Base-by-base conservation (phyloP, 2,329 filamentous ascomycete genomes). In the Colletotrichum tropicale region DNA sequence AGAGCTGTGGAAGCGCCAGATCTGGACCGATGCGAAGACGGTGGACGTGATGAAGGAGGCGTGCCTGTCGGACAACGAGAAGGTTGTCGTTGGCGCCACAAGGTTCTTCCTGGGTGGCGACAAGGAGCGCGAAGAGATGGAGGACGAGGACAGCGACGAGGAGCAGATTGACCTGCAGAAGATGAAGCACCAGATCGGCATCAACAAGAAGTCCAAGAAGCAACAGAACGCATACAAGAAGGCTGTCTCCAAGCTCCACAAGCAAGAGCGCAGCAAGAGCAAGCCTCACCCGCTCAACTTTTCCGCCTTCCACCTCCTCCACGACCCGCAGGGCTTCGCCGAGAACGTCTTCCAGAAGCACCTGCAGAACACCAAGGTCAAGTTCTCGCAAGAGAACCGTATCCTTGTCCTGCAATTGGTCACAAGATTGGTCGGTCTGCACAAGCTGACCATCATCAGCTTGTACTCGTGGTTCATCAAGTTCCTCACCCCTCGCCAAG, bases 31-130 rank as follows among this genome's bases (percentile, higher is more conserved):
- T 81, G 92, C 96, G 3, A 97, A 96, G 83, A 93, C 96, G 0
- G 97, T 98, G n/a, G 96, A 98, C 81, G 95, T 98, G 78, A 98
- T 99, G 96, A 98, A 98, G 86, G 94, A 98, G 85, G 96, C 96
- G 0, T 93, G 94, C 70, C 86, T 99, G 72, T 93, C 95, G 5
- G 94, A 98, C 67, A 98, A 98, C 80, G 95, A 98, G 80, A 99
- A 99, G 86, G 96, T 98, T 5, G 92, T 97, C 30, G 89, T 94
- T 8, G 95, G 96, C 18, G 96, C 95, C 60, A 95, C 98, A 16
- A 92, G 95, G 28, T 99, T 98, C 88, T 99, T 99, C 87, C 89
- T 99, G 1, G 97, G 97, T 28, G 96, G 96, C 38, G 97, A 99
- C 84, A 96, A 98, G 84, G 97, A 98, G 85, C 92, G 96, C 79